A percentile compares a stretch with the other conserved stretches of the same genome.
These are phyloP conservation scores for Chiua sp. DNA, from an alignment of 1,284 basidiomycete species.

Conservation along the genomic window DNA sequence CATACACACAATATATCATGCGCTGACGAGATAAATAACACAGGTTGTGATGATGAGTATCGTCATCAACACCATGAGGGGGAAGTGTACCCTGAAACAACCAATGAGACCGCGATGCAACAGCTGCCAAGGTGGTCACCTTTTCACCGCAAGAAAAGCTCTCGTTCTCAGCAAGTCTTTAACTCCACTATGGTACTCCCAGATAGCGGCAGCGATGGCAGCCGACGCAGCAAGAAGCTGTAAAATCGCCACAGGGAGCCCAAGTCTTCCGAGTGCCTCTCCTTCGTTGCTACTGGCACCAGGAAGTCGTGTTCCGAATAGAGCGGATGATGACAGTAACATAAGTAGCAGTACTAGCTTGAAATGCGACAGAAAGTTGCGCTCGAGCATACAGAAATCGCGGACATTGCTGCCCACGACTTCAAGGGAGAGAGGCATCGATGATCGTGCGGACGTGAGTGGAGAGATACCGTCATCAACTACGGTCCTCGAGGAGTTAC, in stretches of 20 bases:
- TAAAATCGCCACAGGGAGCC: slow-evolving; percentile 41
- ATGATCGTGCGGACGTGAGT: background rate
- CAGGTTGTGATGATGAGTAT: slow-evolving; percentile 57
- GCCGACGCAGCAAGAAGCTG: slow-evolving; percentile 56
- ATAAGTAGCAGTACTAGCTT: slow-evolving; percentile 68
- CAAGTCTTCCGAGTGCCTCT: slow-evolving; percentile 20
- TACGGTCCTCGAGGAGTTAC: background rate
- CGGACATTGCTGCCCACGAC: slow-evolving; percentile 56
- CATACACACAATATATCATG: slow-evolving; percentile 6
- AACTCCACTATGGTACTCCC: slow-evolving; percentile 66
- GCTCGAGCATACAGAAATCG: slow-evolving; percentile 78
- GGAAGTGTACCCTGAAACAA: slow-evolving; percentile 52
- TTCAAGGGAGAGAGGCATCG: slow-evolving; percentile 32
- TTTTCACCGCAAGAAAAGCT: slow-evolving; percentile 62
- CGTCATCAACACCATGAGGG: slow-evolving; percentile 54
- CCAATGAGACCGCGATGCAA: slow-evolving; percentile 15
- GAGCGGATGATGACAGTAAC: slow-evolving; percentile 64
- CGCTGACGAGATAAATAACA: slow-evolving; percentile 47
- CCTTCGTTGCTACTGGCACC: slow-evolving; percentile 21
- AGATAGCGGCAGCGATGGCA: slow-evolving; percentile 60
- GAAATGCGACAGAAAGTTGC: slow-evolving; percentile 70
- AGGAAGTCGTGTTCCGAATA: slow-evolving; percentile 64
- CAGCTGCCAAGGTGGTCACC: slow-evolving; percentile 44
- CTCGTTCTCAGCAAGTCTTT: slow-evolving; percentile 58
- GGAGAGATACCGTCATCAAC: no score